Percentiles rank a stretch among this genome's conserved stretches.
Conservation (phyloP, 2,329 filamentous ascomycete species). For the Tolypocladium tundrense region DNA sequence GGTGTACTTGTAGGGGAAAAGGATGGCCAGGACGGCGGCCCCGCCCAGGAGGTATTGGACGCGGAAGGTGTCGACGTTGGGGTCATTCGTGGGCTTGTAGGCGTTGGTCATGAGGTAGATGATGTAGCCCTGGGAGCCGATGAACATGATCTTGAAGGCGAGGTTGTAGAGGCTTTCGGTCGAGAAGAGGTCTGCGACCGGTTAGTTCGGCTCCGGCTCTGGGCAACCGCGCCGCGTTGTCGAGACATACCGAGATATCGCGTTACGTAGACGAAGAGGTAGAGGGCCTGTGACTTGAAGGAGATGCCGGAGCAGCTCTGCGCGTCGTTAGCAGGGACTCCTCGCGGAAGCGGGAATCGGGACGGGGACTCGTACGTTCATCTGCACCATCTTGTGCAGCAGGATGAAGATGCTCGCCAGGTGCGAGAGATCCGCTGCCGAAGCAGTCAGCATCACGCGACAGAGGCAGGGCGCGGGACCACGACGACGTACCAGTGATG, state of each 20-base stretch:
- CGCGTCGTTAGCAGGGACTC: constrained; percentile 7
- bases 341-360: not conserved
- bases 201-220: not conserved
- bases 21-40: constrained; percentile 64
- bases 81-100: constrained; percentile 95
- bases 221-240: not conserved
- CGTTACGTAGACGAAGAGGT: constrained; percentile 86
- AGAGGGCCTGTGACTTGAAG: constrained; percentile 96
- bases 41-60: constrained; percentile 87
- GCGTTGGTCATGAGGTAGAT: constrained; percentile 97
- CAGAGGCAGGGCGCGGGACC: not conserved
- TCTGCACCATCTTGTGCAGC: constrained; percentile 89
- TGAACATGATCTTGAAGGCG: constrained; percentile 92
- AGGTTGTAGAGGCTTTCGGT: constrained; percentile 84
- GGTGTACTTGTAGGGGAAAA: constrained; percentile 81
- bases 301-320: constrained; percentile 96
- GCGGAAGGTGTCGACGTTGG: constrained; percentile 94
- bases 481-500: constrained; percentile 36
- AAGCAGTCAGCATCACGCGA: constrained; percentile 7
- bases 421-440: constrained; percentile 85
- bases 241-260: constrained; percentile 67
- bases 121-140: constrained; percentile 81
- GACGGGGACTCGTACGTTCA: constrained; percentile 55
- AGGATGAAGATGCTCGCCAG: constrained; percentile 88
- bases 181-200: constrained; percentile 65